Base-by-base conservation (phyloP, 1,284 basidiomycete species). In the Prillingera fragicola region DNA sequence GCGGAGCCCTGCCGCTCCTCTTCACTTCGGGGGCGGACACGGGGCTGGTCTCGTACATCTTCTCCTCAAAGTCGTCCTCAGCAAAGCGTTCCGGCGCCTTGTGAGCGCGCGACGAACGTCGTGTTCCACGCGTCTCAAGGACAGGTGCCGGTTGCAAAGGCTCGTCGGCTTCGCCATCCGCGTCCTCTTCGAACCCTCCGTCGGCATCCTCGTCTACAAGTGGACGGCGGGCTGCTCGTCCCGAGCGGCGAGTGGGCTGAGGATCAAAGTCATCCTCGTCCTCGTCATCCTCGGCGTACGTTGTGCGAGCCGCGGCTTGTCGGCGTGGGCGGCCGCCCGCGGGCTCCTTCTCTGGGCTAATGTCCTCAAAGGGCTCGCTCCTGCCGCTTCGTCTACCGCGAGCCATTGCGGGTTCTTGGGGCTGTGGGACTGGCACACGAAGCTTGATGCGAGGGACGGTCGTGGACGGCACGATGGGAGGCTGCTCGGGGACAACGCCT, bases 31-130 rank as follows among this genome's bases (percentile, higher is more conserved):
- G n/a, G n/a, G n/a, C 19, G 31, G 33, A 38, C 10, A 45, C 45
- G 6, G 51, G 54, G 24, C 45, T 54, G 27, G 41, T 54, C 22
- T 39, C 44, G 19, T 25, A 15, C 48, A 59, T 56, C 29, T 48
- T 56, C 31, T 57, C 39, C 38, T 60, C 60, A 41, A 61, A 63
- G 28, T 60, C 60, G 27, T 50, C 54, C 13, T 52, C 55, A 12
- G 55, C 59, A 8, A 44, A 52, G n/a, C 52, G 50, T 14, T 50
- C 40, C 8, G 80, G 76, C 5, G 78, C 76, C 2, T 76, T 77
- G 19, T 67, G 73, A 6, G 72, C 32, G 13, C 57, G 41, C 13
- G 41, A 36, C 3, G 55, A 57, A 21, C 56, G 46, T n/a, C 47
- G 51, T 1, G 72, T 14, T 73, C 77, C 33, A 80, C 33, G 33